Evolutionary conservation across 2,329 filamentous ascomycete species (phyloP), one percentile per base, ranked within the genome.

Genomic region (Raffaelea ambrosiae): DNA sequence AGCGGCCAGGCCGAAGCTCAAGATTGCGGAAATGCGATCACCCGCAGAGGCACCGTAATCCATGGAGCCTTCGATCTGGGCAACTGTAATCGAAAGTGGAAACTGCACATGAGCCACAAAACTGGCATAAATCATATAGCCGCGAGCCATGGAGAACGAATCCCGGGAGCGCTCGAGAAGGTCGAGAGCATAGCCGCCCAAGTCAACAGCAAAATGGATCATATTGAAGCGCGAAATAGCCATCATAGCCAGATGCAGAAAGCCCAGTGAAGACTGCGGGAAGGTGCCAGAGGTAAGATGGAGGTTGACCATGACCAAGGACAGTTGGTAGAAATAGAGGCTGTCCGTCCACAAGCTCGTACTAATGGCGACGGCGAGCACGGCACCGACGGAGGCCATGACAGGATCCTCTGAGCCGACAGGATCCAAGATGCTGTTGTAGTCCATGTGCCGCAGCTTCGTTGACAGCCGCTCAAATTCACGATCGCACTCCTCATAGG

Each of bases 401-500:
- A 73, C 69, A 3, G 75, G 65, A 52, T 84, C 76, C 13, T 67
- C 68, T 1, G 66, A 61, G 18, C 65, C 61, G 14, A 63, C 57
- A n/a, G 67, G 65, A 36, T 65, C 66, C 41, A 77, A 54, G 2
- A 81, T 58, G 5, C 69, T 62, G 5, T 65, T 56, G 23, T 66
- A 67, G 40, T 80, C 81, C 63, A 76, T 76, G 39, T 68, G 73
- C 59, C 77, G 74, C 13, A 89, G 73, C 57, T 74, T 73, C 3
- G 72, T 62, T n/a, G 76, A 73, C 18, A 84, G 67, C 46, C 73
- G 71, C 54, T 81, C 73, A 57, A 93, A 95, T 47, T 84, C 79
- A 18, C 69, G 67, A 59, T 96, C 90, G 58, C 88, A 94, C 55
- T 84, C 79, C 55, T 90, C 81, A 61, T 82, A 89, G 0, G 77